Evolutionary conservation across 108 stramenopile species (phyloP).

Genomic region (Cylindrotheca fusiformis): DNA sequence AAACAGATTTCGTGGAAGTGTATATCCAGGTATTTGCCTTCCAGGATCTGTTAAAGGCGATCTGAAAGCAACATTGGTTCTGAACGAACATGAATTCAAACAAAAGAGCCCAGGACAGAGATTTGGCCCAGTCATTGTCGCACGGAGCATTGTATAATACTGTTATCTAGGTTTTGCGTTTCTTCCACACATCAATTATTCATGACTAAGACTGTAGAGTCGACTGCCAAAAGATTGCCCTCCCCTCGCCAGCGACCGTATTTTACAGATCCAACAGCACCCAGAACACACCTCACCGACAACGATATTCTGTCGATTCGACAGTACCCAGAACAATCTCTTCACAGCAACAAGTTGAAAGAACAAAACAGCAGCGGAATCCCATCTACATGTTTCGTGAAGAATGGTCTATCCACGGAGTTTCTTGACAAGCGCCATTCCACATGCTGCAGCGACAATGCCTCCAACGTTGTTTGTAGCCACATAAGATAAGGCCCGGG

Average conservation of each 20-base stretch:
- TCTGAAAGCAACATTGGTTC: constrained; percentile 39
- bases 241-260: too few relatives aligned
- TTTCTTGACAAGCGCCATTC: constrained; percentile 52
- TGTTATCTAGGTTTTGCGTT: constrained; percentile 1
- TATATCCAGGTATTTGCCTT: constrained; percentile 69
- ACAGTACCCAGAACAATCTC: too few relatives aligned
- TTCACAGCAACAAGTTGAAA: too few relatives aligned
- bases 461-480: constrained; percentile 67
- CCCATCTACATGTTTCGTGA: too few relatives aligned
- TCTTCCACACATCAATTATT: too few relatives aligned
- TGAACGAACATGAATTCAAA: constrained; percentile 61
- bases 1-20: constrained; percentile 74
- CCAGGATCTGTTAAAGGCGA: constrained; percentile 37
- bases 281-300: too few relatives aligned
- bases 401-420: constrained; percentile 42
- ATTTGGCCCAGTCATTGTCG: constrained; percentile 79
- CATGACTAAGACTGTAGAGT: too few relatives aligned
- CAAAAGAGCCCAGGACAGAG: constrained; percentile 67
- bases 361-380: too few relatives aligned
- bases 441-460: constrained; percentile 56
- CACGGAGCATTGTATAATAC: constrained; percentile 71
- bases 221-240: too few relatives aligned
- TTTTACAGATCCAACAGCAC: too few relatives aligned
- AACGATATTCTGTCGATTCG: too few relatives aligned
- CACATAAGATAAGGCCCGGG: constrained; percentile 52